These are phyloP conservation scores for Russula vinacea DNA, from an alignment of 768 basidiomycete genomes.

Conservation along the genomic window DNA sequence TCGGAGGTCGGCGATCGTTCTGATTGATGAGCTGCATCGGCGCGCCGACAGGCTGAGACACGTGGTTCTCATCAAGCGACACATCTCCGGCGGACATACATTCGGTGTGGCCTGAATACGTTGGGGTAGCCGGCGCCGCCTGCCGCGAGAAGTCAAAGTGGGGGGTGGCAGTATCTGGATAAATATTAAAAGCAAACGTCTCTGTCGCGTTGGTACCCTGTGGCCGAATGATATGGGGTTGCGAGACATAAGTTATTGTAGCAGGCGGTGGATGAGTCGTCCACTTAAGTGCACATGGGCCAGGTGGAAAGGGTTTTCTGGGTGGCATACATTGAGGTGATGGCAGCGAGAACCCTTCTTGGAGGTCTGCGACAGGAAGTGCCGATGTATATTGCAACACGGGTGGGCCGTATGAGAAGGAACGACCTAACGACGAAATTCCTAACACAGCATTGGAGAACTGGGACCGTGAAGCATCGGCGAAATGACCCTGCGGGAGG, in stretches of 20 bases:
- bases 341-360: neutral
- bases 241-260: neutral
- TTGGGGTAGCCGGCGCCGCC: neutral
- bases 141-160: conserved; percentile 10
- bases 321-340: neutral
- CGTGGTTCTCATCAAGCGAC: neutral
- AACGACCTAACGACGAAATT: neutral
- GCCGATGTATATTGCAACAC: neutral
- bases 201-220: neutral
- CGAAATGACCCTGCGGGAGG: neutral
- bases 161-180: neutral
- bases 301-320: neutral
- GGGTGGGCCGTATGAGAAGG: neutral
- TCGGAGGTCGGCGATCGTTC: neutral
- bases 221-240: neutral
- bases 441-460: neutral
- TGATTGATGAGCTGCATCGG: neutral
- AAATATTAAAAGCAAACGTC: neutral
- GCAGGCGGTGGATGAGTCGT: neutral
- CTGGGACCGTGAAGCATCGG: neutral
- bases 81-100: neutral
- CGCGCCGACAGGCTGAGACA: neutral
- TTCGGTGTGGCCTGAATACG: neutral
- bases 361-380: neutral
- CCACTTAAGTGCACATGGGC: neutral